phyloP scores from a whole-genome alignment of 306 rosid species.

The Castanospermum australe region DNA sequence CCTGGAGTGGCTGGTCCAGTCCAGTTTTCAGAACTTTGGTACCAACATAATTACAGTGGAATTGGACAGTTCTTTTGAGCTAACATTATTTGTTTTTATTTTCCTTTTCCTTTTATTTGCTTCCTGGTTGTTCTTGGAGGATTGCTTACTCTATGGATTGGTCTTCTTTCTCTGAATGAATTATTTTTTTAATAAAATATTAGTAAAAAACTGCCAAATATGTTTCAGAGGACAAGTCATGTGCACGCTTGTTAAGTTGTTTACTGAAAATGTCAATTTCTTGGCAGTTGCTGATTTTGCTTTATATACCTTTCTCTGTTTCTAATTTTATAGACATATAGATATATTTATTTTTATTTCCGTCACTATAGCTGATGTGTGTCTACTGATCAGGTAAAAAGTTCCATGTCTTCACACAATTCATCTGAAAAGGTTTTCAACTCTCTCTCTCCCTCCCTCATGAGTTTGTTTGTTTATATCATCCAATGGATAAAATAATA shows the following conservation, averaged over 20 bases:
- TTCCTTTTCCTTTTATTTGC: too few species aligned
- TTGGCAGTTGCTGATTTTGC: constrained; percentile 3
- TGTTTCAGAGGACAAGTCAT: not conserved
- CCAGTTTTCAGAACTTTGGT: too few species aligned
- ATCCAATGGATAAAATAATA: constrained; percentile 11
- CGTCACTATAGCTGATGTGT: constrained; percentile 18
- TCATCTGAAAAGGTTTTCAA: constrained; percentile 54
- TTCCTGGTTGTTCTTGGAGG: too few species aligned
- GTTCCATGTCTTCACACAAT: constrained; percentile 28
- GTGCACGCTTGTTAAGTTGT: constrained; percentile 1
- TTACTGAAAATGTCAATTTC: not conserved
- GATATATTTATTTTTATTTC: not conserved
- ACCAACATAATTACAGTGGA: not conserved
- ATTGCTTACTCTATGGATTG: not conserved
- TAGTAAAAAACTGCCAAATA: not conserved
- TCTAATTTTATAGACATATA: constrained; percentile 10
- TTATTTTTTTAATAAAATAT: not conserved
- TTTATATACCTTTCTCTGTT: not conserved
- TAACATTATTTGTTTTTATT: not conserved
- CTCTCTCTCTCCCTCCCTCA: not conserved
- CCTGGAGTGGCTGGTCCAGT: too few species aligned
- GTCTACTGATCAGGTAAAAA: constrained; percentile 54
- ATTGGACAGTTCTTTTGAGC: not conserved
- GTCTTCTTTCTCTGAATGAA: not conserved
- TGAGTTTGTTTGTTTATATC: not conserved